Evolutionary conservation across 768 basidiomycete genomes (phyloP).

Genomic region (Leccinum variicolor): DNA sequence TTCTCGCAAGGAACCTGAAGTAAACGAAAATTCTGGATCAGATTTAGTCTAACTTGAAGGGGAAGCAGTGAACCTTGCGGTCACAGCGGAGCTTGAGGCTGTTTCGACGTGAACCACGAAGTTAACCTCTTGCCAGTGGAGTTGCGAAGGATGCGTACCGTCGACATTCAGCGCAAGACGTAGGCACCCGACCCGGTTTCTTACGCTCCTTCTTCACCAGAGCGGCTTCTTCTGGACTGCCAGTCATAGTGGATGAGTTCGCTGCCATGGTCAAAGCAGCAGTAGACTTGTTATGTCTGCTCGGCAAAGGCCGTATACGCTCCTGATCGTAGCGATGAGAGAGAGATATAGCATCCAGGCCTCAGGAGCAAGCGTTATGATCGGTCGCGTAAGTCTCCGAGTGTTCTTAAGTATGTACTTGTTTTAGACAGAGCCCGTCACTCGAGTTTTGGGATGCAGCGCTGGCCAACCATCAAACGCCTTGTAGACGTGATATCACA

Average conservation of each 20-base stretch:
- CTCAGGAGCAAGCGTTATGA: neutral
- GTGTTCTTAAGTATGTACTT: neutral
- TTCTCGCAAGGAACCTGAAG: constrained; percentile 72
- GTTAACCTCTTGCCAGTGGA: neutral
- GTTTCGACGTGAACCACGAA: neutral
- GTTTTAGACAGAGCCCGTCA: neutral
- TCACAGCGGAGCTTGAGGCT: constrained; percentile 67
- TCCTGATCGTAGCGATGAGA: neutral
- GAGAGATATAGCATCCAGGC: neutral
- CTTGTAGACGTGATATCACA: neutral
- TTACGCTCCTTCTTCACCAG: constrained; percentile 35
- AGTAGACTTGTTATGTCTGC: neutral
- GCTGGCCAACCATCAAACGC: neutral
- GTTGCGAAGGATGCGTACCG: constrained; percentile 23
- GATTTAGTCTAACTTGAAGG: neutral
- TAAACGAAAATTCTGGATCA: constrained; percentile 13
- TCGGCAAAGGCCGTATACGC: constrained; percentile 10
- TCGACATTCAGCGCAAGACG: constrained; percentile 40
- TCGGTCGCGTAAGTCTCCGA: neutral
- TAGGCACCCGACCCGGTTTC: constrained; percentile 47
- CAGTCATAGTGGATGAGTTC: neutral
- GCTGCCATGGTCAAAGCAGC: neutral
- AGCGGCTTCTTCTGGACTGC: constrained; percentile 6
- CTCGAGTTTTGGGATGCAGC: neutral
- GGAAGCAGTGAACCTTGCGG: constrained; percentile 42